Conservation (phyloP, 2,329 filamentous ascomycete species). For the Pestalotiopsis sp. region DNA sequence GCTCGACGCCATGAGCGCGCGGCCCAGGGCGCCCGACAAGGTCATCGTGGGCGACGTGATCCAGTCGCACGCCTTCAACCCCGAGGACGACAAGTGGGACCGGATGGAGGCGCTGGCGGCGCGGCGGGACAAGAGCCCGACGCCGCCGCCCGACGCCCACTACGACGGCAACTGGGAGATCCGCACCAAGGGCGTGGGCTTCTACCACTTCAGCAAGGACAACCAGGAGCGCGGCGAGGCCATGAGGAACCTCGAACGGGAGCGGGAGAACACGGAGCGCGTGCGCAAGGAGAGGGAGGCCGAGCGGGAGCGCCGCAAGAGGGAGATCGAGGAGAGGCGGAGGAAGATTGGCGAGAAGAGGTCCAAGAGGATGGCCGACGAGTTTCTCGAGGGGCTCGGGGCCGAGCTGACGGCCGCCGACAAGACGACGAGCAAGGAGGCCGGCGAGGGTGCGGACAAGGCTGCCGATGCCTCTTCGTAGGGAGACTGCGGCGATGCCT, state of each 20-base stretch:
- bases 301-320: conserved; percentile 59
- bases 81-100: conserved; percentile 59
- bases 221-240: conserved; percentile 64
- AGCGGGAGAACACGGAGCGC: conserved; percentile 70
- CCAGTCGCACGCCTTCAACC: conserved; percentile 81
- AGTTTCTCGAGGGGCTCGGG: conserved; percentile 37
- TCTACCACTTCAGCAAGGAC: conserved; percentile 86
- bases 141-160: conserved; percentile 78
- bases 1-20: conserved; percentile 69
- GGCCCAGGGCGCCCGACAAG: conserved; percentile 65
- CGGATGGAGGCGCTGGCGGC: conserved; percentile 79
- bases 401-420: conserved; percentile 27
- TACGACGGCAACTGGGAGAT: conserved; percentile 87
- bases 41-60: conserved; percentile 87
- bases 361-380: conserved; percentile 38
- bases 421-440: not conserved
- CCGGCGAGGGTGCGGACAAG: not conserved
- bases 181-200: conserved; percentile 84
- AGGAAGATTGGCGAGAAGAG: conserved; percentile 61
- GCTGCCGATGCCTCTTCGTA: not conserved
- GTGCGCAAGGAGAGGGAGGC: conserved; percentile 58
- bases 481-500: not conserved
- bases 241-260: conserved; percentile 73
- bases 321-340: conserved; percentile 66
- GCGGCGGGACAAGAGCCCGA: conserved; percentile 77